Evolutionary conservation across 257 asterid genomes (phyloP).

Genomic region (Nicotiana noctiflora): DNA sequence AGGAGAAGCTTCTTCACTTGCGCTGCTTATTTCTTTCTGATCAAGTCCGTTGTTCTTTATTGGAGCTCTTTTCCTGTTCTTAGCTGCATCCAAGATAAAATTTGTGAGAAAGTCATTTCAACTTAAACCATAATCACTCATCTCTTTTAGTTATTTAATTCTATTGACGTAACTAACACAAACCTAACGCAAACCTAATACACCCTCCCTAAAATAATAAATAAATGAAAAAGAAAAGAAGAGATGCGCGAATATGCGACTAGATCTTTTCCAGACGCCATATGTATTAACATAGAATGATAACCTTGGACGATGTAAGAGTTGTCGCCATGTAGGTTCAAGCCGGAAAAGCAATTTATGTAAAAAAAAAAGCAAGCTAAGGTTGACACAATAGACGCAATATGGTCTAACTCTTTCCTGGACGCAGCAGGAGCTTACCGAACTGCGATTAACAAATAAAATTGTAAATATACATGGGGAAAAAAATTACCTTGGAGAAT

Average conservation of each 20-base stretch:
- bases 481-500: constrained; percentile 52
- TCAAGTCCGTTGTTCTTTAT: constrained; percentile 13
- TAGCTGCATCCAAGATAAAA: constrained; percentile 47
- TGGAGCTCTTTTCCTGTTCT: constrained; percentile 29
- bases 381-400: neutral
- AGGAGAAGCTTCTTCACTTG: constrained; percentile 19
- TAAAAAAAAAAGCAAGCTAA: neutral
- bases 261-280: neutral
- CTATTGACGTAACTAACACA: neutral
- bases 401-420: neutral
- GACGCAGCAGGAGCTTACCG: neutral
- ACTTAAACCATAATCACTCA: neutral
- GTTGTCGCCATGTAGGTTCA: neutral
- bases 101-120: neutral
- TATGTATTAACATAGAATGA: neutral
- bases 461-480: neutral
- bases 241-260: neutral
- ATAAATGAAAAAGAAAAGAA: neutral
- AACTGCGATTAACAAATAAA: neutral
- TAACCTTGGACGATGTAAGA: neutral
- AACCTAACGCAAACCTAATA: neutral
- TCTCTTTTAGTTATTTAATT: neutral
- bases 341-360: neutral
- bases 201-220: neutral
- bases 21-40: constrained; percentile 26